These are phyloP conservation scores for Alternaria gaisen DNA, from an alignment of 2,329 filamentous ascomycete genomes.

Conservation along the genomic window DNA sequence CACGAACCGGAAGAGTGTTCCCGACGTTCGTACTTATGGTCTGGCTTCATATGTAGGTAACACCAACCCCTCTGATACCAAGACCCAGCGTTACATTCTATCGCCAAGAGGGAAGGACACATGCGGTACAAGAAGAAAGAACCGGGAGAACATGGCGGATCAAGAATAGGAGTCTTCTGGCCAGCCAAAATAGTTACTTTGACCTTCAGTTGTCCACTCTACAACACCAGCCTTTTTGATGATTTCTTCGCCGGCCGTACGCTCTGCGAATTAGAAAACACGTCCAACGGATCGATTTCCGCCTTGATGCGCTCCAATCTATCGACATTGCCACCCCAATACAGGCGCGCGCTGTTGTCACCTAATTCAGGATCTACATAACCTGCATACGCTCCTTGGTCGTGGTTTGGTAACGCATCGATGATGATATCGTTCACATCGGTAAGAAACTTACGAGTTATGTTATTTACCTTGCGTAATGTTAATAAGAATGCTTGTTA, in stretches of 20 bases:
- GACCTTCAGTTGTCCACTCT: background rate
- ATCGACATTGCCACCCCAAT: slow-evolving; percentile 55
- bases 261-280: slow-evolving; percentile 50
- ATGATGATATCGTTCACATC: slow-evolving; percentile 53
- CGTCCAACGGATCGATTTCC: slow-evolving; percentile 51
- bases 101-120: background rate
- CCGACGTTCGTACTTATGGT: too few relatives aligned
- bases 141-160: background rate
- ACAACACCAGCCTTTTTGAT: background rate
- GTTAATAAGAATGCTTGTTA: background rate
- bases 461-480: slow-evolving; percentile 33
- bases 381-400: slow-evolving; percentile 61
- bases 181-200: background rate
- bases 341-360: slow-evolving; percentile 54
- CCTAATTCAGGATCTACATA: slow-evolving; percentile 61
- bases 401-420: slow-evolving; percentile 37
- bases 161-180: background rate
- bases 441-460: slow-evolving; percentile 52
- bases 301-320: slow-evolving; percentile 51
- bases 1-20: background rate
- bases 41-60: background rate
- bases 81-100: background rate
- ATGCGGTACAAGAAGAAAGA: background rate
- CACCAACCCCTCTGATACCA: background rate
- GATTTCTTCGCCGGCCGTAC: slow-evolving; percentile 33